Evolutionary conservation across 2,329 filamentous ascomycete genomes (phyloP).

Genomic region (Penicillium sp.): DNA sequence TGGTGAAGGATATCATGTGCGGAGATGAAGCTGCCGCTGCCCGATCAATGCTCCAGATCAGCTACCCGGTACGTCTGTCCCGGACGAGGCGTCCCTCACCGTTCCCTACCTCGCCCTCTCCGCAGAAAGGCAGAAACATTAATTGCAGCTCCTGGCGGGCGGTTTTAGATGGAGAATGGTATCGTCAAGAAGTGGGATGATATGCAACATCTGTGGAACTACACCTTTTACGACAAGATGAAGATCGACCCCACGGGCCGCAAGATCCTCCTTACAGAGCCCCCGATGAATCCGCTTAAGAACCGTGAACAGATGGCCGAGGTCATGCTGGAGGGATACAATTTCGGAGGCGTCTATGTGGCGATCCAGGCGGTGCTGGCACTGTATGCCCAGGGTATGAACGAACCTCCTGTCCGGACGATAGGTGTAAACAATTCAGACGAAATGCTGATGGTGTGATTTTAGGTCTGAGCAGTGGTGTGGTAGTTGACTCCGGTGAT

Average conservation of each 20-base stretch:
- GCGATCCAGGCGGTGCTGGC: conserved; percentile 96
- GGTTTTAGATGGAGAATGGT: conserved; percentile 85
- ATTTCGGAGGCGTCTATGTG: conserved; percentile 94
- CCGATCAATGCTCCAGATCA: conserved; percentile 95
- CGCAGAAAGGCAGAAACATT: conserved; percentile 15
- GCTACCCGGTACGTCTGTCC: conserved; percentile 67
- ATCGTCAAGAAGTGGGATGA: conserved; percentile 99
- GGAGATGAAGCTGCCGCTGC: conserved; percentile 95
- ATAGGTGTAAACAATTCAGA: background rate
- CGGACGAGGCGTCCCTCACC: conserved; percentile 6
- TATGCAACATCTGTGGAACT: conserved; percentile 99
- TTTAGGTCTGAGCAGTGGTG: conserved; percentile 76
- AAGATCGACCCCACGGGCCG: conserved; percentile 82
- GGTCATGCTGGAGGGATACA: conserved; percentile 98
- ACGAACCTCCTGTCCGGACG: background rate
- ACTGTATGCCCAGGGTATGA: conserved; percentile 85
- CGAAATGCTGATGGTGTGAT: conserved; percentile 6
- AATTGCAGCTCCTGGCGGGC: conserved; percentile 10
- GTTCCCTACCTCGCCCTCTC: conserved; percentile 13
- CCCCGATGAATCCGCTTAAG: conserved; percentile 94
- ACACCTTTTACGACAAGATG: conserved; percentile 97
- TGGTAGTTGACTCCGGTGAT: conserved; percentile 98
- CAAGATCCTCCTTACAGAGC: conserved; percentile 96
- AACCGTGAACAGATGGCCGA: conserved; percentile 98
- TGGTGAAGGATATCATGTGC: conserved; percentile 98